phyloP scores from a whole-genome alignment of 768 basidiomycete genomes.

The Tubosaeta brunneosetosa region DNA sequence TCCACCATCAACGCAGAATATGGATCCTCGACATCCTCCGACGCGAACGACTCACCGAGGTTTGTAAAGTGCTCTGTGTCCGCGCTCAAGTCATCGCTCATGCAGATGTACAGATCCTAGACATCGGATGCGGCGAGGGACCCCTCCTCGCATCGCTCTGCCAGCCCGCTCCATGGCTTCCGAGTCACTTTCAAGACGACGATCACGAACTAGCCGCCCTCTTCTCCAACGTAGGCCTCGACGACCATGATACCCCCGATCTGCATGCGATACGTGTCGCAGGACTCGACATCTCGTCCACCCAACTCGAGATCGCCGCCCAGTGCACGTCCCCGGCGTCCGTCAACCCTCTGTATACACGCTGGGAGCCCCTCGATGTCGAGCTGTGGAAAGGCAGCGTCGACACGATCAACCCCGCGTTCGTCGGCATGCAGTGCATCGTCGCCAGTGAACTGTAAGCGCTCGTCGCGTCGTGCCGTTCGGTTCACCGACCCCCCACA shows the following conservation, averaged over 20 bases:
- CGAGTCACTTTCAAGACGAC: constrained; percentile 20
- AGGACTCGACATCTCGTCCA: constrained; percentile 62
- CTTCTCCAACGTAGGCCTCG: constrained; percentile 17
- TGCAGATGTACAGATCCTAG: constrained; percentile 52
- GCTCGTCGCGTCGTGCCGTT: constrained; percentile 3
- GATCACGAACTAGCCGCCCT: constrained; percentile 19
- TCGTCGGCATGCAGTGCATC: constrained; percentile 65
- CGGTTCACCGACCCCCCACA: constrained; percentile 22
- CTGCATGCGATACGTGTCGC: constrained; percentile 53
- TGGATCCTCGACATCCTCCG: constrained; percentile 67
- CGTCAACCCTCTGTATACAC: constrained; percentile 30
- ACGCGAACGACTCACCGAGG: constrained; percentile 51
- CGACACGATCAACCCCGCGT: constrained; percentile 59
- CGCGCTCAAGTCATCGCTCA: not conserved
- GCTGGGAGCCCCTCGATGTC: constrained; percentile 68
- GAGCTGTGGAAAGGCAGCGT: constrained; percentile 75
- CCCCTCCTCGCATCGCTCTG: constrained; percentile 63
- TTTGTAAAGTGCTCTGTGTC: constrained; percentile 22
- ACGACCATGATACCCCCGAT: constrained; percentile 46
- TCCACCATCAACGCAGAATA: constrained; percentile 62
- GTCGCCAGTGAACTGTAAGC: constrained; percentile 78
- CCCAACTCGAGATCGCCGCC: constrained; percentile 53
- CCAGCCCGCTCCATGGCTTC: constrained; percentile 73
- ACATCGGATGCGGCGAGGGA: constrained; percentile 84
- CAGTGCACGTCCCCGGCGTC: constrained; percentile 42